A percentile compares a stretch with the other conserved stretches of the same genome.
These are phyloP conservation scores for Starmerella sirachaensis DNA, from an alignment of 805 yeast species.

Conservation along the genomic window DNA sequence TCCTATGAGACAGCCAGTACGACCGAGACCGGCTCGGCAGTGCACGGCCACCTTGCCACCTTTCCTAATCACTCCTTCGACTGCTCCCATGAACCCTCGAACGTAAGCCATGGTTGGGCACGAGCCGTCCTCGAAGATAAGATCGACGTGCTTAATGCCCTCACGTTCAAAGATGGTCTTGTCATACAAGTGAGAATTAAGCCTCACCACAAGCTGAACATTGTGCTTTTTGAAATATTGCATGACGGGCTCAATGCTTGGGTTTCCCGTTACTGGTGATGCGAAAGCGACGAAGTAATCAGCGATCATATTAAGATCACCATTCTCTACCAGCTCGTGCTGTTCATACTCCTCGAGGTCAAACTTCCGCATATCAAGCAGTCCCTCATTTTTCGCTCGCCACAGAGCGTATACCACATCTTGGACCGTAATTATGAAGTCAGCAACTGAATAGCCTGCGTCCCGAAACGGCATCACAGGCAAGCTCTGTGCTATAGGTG, in stretches of 20 bases:
- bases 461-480: conserved; percentile 92
- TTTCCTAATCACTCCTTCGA: conserved; percentile 70
- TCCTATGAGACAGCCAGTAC: conserved; percentile 96
- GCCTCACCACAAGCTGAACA: conserved; percentile 80
- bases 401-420: conserved; percentile 93
- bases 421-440: conserved; percentile 84
- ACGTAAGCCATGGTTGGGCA: conserved; percentile 94
- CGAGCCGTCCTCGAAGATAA: conserved; percentile 96
- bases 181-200: conserved; percentile 85
- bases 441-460: conserved; percentile 94
- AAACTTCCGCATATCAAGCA: conserved; percentile 71
- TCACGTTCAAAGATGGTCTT: conserved; percentile 68
- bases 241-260: conserved; percentile 45
- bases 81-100: conserved; percentile 85
- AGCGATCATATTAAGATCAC: conserved; percentile 84
- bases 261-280: conserved; percentile 52
- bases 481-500: conserved; percentile 81
- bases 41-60: conserved; percentile 98
- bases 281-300: conserved; percentile 97
- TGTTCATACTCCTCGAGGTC: conserved; percentile 89
- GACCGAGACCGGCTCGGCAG: conserved; percentile 95
- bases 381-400: conserved; percentile 89
- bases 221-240: conserved; percentile 59
- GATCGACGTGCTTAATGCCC: conserved; percentile 81
- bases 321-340: conserved; percentile 92